Percentiles rank a stretch among this genome's conserved stretches.
Evolutionary conservation across 1,139 yeast genomes (phyloP).

Genomic region (Meyerozyma elateridarum): DNA sequence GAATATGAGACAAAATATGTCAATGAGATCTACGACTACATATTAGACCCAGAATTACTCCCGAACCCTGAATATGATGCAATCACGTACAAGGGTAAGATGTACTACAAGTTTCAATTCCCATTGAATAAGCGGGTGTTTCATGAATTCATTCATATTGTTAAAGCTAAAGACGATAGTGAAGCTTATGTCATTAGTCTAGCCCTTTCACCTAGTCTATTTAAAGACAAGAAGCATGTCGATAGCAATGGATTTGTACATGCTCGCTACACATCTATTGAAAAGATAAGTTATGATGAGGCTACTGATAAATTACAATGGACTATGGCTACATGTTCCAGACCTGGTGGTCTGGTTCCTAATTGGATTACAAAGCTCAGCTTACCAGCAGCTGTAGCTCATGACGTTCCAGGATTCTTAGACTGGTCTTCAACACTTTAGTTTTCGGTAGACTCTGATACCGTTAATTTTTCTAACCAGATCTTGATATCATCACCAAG

Average conservation of each 20-base stretch:
- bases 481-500: slow-evolving; percentile 41
- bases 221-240: slow-evolving; percentile 11
- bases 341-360: slow-evolving; percentile 66
- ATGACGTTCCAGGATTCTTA: slow-evolving; percentile 63
- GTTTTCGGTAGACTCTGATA: background rate
- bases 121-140: slow-evolving; percentile 50
- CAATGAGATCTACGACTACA: slow-evolving; percentile 24
- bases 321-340: slow-evolving; percentile 62
- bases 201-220: slow-evolving; percentile 33
- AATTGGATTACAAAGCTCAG: slow-evolving; percentile 54
- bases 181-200: slow-evolving; percentile 50
- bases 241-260: slow-evolving; percentile 24
- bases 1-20: slow-evolving; percentile 32
- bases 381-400: slow-evolving; percentile 54
- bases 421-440: slow-evolving; percentile 32
- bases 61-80: slow-evolving; percentile 8
- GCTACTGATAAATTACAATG: slow-evolving; percentile 44
- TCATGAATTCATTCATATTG: slow-evolving; percentile 52
- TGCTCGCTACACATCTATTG: slow-evolving; percentile 57
- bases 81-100: slow-evolving; percentile 20
- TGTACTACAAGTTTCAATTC: slow-evolving; percentile 47
- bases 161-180: slow-evolving; percentile 21
- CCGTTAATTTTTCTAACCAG: slow-evolving; percentile 32
- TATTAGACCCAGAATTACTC: slow-evolving; percentile 13
- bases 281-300: slow-evolving; percentile 39